Evolutionary conservation across 2,329 filamentous ascomycete species (phyloP).

Genomic region (Pseudocercospora musae): DNA sequence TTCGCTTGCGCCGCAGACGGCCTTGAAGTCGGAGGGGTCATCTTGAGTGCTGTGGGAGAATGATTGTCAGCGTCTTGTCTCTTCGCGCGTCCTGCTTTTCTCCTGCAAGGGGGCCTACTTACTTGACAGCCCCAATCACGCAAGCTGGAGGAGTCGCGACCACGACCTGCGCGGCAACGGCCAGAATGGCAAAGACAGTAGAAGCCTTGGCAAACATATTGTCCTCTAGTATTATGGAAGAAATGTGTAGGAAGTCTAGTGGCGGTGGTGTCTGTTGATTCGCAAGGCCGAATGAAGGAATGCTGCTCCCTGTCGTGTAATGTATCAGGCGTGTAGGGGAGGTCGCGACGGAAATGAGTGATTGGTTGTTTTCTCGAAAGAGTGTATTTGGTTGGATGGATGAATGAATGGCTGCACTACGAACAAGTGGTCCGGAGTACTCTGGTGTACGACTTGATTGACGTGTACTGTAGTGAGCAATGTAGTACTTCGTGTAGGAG

Average conservation of each 20-base stretch:
- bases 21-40: slow-evolving; percentile 34
- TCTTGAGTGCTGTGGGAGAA: slow-evolving; percentile 27
- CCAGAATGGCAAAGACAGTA: slow-evolving; percentile 44
- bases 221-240: slow-evolving; percentile 8
- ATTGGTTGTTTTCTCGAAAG: slow-evolving; percentile 7
- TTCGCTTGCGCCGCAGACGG: slow-evolving; percentile 32
- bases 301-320: not conserved
- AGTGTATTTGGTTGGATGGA: slow-evolving; percentile 2
- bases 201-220: slow-evolving; percentile 48
- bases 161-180: slow-evolving; percentile 43
- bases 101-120: slow-evolving; percentile 23
- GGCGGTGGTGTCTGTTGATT: not conserved
- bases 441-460: not conserved
- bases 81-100: not conserved
- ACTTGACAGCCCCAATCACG: slow-evolving; percentile 52
- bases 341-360: slow-evolving; percentile 8
- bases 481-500: no score
- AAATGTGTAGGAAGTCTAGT: not conserved
- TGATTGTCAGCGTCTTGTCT: slow-evolving; percentile 1
- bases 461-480: not conserved
- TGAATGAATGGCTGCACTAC: slow-evolving; percentile 13
- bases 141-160: slow-evolving; percentile 48
- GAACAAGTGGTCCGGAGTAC: not conserved
- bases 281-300: not conserved
- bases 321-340: slow-evolving; percentile 2